Base-by-base conservation (phyloP, 441 rosid genomes). In the Syzygium malaccense region DNA sequence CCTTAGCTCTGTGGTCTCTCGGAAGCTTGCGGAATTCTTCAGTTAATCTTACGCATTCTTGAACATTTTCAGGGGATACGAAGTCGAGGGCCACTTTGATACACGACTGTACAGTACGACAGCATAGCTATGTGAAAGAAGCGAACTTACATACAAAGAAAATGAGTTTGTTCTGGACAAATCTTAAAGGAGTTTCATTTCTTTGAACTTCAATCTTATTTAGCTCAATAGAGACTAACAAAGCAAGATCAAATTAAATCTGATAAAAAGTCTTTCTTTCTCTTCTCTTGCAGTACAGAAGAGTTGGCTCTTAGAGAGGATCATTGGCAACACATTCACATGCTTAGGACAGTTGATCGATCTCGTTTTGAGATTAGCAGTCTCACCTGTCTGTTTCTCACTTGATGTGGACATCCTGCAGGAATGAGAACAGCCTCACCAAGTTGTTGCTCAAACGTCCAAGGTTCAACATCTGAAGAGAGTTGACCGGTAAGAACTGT, bases 401-500 rank as follows among this genome's bases (percentile, higher is more conserved):
- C 93, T 91, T 92, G 94, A 89, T 93, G 93, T 6, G 94, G 93
- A 86, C 93, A 91, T 85, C 94, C 93, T 75, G 93, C 92, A 14
- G 93, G 94, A 90, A 92, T 91, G 71, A 92, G 89, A 68, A 91
- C 91, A 62, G 94, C 93, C 86, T 92, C 94, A 32, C 93, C 94
- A 41, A 92, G 87, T 68, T 88, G 87, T 88, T 93, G 93, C 88
- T 90, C 91, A 37, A 93, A 93, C 26, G 94, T 93, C 93, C 94
- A 93, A 60, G 94, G 92, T 86, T 93, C 94, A 71, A 92, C 83
- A 78, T 87, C 94, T 92, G 90, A 57, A 83, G 53, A 85, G 86
- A 55, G 55, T 66, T 89, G 85, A 86, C 75, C 85, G 26, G 19
- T 55, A 49, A 41, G 33, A 23, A 55, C 41, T 20, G 45, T 55